phyloP scores from a whole-genome alignment of 2,329 filamentous ascomycete species.

The Monascus ruber region DNA sequence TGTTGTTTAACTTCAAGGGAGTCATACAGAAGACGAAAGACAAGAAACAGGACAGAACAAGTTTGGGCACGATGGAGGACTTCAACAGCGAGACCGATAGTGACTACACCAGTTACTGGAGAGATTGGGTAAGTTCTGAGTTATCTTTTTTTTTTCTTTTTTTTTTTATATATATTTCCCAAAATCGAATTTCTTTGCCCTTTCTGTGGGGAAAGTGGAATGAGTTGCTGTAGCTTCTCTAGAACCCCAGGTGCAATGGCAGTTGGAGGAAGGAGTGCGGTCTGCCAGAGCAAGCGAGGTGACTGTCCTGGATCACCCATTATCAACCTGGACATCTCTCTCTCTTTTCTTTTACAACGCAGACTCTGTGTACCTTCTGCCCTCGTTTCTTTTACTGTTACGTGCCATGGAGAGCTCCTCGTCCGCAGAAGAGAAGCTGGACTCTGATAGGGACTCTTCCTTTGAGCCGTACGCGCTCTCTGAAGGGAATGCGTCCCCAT shows the following conservation, averaged over 20 bases:
- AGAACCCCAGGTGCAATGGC: too few species aligned
- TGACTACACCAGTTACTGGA: slow-evolving; percentile 98
- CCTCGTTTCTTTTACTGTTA: too few species aligned
- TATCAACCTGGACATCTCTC: too few species aligned
- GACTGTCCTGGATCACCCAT: too few species aligned
- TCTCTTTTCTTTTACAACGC: too few species aligned
- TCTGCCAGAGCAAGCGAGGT: too few species aligned
- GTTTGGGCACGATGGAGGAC: slow-evolving; percentile 63
- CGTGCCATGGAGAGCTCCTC: too few species aligned
- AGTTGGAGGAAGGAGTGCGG: too few species aligned
- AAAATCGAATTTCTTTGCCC: too few species aligned
- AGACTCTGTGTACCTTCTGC: too few species aligned
- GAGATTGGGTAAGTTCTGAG: slow-evolving; percentile 76
- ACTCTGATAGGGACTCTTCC: background rate
- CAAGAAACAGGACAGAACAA: slow-evolving; percentile 2
- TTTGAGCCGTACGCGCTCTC: background rate
- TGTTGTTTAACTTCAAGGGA: slow-evolving; percentile 1
- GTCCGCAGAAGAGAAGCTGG: background rate
- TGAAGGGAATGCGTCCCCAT: background rate
- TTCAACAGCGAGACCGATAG: slow-evolving; percentile 96
- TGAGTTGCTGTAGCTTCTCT: too few species aligned
- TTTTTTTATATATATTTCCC: background rate
- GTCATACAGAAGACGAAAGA: slow-evolving; percentile 7
- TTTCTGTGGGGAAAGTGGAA: too few species aligned
- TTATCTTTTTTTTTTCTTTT: background rate